Evolutionary conservation across 495 filamentous ascomycete species (phyloP).

Genomic region (Cryomyces antarcticus): DNA sequence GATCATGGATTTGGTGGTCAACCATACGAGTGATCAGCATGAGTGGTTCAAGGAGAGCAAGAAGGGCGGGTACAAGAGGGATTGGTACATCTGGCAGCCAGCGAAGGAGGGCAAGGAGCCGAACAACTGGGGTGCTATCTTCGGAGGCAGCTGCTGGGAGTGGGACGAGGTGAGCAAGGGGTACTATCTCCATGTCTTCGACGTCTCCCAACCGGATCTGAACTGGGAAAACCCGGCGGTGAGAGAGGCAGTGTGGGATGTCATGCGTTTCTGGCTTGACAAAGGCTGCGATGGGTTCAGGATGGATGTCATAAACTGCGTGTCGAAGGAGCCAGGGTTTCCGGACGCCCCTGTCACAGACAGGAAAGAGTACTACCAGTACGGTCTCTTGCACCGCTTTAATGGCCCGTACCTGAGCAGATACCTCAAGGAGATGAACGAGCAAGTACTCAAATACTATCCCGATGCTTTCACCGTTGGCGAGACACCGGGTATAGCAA

Average conservation of each 20-base stretch:
- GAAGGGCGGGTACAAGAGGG: conserved; percentile 37
- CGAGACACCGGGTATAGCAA: conserved; percentile 41
- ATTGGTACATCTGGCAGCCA: conserved; percentile 60
- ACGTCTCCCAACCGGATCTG: conserved; percentile 45
- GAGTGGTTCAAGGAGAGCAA: conserved; percentile 51
- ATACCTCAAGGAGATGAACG: conserved; percentile 36
- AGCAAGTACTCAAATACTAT: conserved; percentile 42
- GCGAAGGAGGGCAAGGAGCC: conserved; percentile 36
- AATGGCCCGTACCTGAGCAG: conserved; percentile 50
- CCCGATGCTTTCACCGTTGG: conserved; percentile 52
- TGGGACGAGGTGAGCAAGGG: conserved; percentile 42
- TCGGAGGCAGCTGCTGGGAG: conserved; percentile 43
- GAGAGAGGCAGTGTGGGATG: conserved; percentile 40
- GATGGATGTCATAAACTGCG: conserved; percentile 46
- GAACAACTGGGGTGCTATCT: conserved; percentile 46
- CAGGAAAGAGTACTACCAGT: conserved; percentile 28
- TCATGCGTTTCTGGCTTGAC: conserved; percentile 52
- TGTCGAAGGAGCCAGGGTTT: conserved; percentile 39
- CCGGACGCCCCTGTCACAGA: conserved; percentile 40
- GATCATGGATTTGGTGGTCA: conserved; percentile 55
- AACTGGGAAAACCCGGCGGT: conserved; percentile 51
- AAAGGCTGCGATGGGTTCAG: conserved; percentile 49
- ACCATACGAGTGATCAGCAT: conserved; percentile 43
- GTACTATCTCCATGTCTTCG: conserved; percentile 53
- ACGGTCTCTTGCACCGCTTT: conserved; percentile 33